phyloP scores from a whole-genome alignment of 768 basidiomycete genomes.

The Gelatoporia subvermispora region DNA sequence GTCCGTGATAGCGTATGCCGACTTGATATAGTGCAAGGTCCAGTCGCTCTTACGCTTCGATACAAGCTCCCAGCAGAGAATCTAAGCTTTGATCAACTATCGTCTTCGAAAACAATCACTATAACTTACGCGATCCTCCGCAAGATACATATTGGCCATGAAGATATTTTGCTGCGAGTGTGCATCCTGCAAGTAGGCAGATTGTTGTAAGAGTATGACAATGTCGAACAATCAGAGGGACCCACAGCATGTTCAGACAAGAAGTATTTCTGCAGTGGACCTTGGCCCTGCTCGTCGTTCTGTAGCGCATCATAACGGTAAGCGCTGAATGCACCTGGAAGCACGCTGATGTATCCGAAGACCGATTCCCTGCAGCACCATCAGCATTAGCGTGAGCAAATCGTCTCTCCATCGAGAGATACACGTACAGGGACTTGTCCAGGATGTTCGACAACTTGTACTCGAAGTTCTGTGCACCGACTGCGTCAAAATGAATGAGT shows the following conservation, averaged over 20 bases:
- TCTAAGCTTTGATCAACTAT: no score
- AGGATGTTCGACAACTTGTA: conserved; percentile 94
- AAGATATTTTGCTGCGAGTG: conserved; percentile 86
- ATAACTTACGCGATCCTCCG: conserved; percentile 69
- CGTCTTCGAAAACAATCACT: no score
- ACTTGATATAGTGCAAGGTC: conserved; percentile 95
- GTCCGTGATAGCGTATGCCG: conserved; percentile 87
- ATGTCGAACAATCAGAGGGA: not conserved
- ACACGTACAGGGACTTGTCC: conserved; percentile 73
- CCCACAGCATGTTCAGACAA: conserved; percentile 87
- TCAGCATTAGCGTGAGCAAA: not conserved
- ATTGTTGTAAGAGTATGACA: no score
- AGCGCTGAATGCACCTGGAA: conserved; percentile 90
- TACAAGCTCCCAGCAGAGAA: conserved; percentile 96
- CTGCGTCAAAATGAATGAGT: conserved; percentile 21
- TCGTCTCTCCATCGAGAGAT: not conserved
- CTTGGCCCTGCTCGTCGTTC: conserved; percentile 78
- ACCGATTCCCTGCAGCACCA: conserved; percentile 54
- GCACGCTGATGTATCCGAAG: conserved; percentile 92
- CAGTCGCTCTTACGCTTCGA: conserved; percentile 88
- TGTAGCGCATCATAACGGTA: conserved; percentile 89
- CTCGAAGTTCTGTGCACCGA: conserved; percentile 91
- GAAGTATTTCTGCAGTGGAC: conserved; percentile 94
- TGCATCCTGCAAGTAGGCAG: conserved; percentile 37
- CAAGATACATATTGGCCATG: conserved; percentile 95